Evolutionary conservation across 176 grass and related monocot genomes (phyloP).

Genomic region (Oryza nivara): DNA sequence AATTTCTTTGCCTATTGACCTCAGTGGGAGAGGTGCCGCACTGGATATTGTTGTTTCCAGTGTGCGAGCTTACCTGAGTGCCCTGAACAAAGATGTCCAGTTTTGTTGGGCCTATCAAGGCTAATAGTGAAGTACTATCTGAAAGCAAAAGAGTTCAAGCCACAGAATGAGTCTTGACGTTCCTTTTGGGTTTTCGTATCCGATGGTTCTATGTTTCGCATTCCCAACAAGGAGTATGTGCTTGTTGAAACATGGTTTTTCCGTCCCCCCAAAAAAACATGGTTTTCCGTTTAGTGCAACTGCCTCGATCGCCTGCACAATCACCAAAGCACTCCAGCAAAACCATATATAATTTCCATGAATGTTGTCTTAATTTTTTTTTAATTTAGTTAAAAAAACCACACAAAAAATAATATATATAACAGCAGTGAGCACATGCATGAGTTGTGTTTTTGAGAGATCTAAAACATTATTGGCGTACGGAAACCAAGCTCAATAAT

Average conservation of each 20-base stretch:
- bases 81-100: conserved; percentile 87
- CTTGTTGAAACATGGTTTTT: neutral
- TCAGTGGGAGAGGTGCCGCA: conserved; percentile 78
- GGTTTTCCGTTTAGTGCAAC: neutral
- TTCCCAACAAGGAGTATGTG: neutral
- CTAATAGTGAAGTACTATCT: conserved; percentile 43
- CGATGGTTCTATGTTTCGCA: no score
- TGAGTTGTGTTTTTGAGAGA: no score
- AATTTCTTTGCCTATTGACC: conserved; percentile 10
- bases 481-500: no score
- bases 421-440: no score
- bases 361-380: no score
- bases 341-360: no score
- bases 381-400: no score
- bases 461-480: no score
- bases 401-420: no score
- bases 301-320: no score
- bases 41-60: conserved; percentile 92
- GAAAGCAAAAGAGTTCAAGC: conserved; percentile 21
- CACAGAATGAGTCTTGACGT: conserved; percentile 25
- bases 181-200: neutral
- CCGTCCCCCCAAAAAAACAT: neutral
- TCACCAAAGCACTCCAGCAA: no score
- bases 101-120: conserved; percentile 56
- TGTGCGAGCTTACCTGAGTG: conserved; percentile 83